These are phyloP conservation scores for Aplosporella prunicola DNA, from an alignment of 2,329 filamentous ascomycete species.

Conservation along the genomic window DNA sequence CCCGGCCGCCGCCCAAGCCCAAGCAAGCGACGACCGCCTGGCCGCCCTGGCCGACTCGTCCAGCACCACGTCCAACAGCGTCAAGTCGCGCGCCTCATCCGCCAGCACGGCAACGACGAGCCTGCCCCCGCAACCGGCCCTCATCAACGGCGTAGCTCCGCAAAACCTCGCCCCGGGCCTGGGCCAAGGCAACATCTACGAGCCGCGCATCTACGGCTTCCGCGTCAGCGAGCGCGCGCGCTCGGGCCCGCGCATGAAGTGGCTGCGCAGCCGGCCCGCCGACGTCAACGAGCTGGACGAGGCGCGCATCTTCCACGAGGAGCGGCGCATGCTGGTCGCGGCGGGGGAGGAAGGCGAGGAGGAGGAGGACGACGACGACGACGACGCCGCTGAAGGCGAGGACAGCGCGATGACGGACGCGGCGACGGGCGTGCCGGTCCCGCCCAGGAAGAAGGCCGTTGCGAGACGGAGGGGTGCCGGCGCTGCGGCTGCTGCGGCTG, in stretches of 20 bases:
- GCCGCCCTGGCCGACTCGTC: conserved; percentile 25
- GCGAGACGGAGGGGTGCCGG: conserved; percentile 24
- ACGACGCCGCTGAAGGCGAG: conserved; percentile 22
- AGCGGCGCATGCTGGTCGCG: conserved; percentile 15
- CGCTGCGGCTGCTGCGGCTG: conserved; percentile 10
- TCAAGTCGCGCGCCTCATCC: conserved; percentile 23
- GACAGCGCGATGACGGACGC: conserved; percentile 19
- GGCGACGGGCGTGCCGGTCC: conserved; percentile 21
- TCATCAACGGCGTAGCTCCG: conserved; percentile 77
- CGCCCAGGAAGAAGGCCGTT: conserved; percentile 28
- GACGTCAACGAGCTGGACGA: conserved; percentile 82
- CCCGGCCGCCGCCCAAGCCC: conserved; percentile 17
- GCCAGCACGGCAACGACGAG: conserved; percentile 23
- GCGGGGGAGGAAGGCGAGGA: conserved; percentile 33
- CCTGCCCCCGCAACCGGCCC: conserved; percentile 38
- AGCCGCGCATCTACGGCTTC: conserved; percentile 95
- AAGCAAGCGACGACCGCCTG: conserved; percentile 16
- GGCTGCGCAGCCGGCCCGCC: conserved; percentile 75
- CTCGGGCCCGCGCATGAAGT: conserved; percentile 91
- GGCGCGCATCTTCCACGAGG: conserved; percentile 36
- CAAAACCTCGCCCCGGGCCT: conserved; percentile 84
- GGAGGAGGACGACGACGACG: conserved; percentile 26
- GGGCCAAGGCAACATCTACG: conserved; percentile 75
- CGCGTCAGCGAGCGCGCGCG: conserved; percentile 82
- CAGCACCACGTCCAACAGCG: conserved; percentile 23